phyloP scores from a whole-genome alignment of 2,329 filamentous ascomycete species.

The Colletotrichum tanaceti region DNA sequence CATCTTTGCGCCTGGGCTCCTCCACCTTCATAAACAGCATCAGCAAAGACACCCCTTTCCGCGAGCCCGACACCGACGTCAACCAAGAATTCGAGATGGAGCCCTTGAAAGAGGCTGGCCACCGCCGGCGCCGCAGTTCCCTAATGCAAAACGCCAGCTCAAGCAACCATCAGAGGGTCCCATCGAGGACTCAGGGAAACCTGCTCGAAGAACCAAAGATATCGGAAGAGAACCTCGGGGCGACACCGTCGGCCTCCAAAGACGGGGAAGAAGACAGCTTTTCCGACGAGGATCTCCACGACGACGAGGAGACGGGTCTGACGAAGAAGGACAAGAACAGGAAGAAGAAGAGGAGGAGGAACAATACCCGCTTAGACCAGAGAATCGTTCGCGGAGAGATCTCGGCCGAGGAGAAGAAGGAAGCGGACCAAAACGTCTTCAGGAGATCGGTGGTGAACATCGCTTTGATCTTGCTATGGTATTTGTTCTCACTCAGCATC shows the following conservation, averaged over 20 bases:
- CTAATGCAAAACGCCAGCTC: constrained; percentile 56
- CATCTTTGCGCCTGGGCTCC: constrained; percentile 24
- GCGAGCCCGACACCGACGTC: constrained; percentile 19
- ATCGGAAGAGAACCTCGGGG: constrained; percentile 54
- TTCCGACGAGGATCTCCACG: constrained; percentile 78
- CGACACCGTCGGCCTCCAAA: constrained; percentile 45
- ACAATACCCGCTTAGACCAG: constrained; percentile 77
- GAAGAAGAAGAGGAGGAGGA: constrained; percentile 73
- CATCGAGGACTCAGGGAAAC: constrained; percentile 47
- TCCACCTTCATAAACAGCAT: constrained; percentile 11
- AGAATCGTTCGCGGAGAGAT: constrained; percentile 71
- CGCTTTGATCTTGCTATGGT: constrained; percentile 89
- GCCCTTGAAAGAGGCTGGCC: constrained; percentile 59
- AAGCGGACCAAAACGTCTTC: constrained; percentile 80
- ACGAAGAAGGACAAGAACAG: constrained; percentile 78
- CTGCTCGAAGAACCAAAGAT: constrained; percentile 59
- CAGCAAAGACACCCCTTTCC: background rate
- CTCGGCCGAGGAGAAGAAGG: constrained; percentile 77
- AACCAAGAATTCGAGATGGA: constrained; percentile 67
- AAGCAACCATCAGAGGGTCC: constrained; percentile 43
- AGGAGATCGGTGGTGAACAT: constrained; percentile 78
- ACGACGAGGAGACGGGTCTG: constrained; percentile 91
- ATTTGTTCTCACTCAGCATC: constrained; percentile 90
- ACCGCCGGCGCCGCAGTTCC: constrained; percentile 67
- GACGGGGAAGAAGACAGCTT: constrained; percentile 64